These are phyloP conservation scores for Thinopyrum elongatum DNA, from an alignment of 176 grass and related monocot species.

Conservation along the genomic window DNA sequence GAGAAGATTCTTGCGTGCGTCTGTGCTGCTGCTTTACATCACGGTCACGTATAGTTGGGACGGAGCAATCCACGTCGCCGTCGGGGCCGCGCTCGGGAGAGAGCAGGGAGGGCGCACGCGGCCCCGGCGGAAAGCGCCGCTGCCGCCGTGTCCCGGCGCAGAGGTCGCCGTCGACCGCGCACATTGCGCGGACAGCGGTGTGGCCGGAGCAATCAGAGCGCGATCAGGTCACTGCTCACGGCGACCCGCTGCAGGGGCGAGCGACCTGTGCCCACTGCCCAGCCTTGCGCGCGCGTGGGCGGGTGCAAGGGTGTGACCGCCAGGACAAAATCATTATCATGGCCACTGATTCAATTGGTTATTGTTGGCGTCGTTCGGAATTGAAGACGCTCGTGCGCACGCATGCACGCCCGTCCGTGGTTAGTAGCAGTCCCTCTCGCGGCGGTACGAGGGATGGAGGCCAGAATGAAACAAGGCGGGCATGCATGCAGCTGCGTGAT, in stretches of 20 bases:
- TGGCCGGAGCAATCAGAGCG: neutral
- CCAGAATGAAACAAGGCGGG: neutral
- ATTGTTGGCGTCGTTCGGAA: neutral
- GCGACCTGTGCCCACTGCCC: neutral
- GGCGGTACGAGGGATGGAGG: neutral
- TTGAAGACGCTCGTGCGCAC: neutral
- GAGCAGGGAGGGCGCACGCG: neutral
- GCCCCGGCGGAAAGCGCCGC: slow-evolving; percentile 1
- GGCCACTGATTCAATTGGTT: neutral
- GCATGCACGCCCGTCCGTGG: neutral
- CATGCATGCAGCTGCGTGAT: neutral
- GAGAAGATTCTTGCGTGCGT: neutral
- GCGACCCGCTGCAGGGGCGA: neutral
- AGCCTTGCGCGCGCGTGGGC: neutral
- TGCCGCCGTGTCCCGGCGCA: neutral
- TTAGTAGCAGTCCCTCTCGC: neutral
- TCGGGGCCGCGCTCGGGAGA: neutral
- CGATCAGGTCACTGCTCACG: neutral
- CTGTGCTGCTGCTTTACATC: neutral
- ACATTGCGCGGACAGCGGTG: neutral
- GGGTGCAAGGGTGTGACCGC: neutral
- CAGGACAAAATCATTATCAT: neutral
- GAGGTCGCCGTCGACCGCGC: neutral
- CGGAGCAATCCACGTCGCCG: neutral
- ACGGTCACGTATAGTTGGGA: neutral